A percentile compares a stretch with the other conserved stretches of the same genome.
phyloP scores from a whole-genome alignment of 345 rosid genomes.

The Aethionema arabicum region DNA sequence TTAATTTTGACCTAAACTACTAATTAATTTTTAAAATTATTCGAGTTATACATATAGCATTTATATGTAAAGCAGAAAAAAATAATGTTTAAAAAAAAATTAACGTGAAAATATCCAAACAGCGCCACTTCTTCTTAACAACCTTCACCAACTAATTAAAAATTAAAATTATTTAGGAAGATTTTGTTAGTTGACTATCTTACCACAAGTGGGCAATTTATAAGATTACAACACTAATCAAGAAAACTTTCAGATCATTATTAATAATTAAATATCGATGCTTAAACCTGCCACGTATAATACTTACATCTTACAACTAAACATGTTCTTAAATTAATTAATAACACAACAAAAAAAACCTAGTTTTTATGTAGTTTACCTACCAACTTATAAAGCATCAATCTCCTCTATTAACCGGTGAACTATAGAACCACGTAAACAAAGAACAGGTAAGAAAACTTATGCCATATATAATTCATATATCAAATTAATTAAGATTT shows the following conservation, averaged over 20 bases:
- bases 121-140: constrained; percentile 38
- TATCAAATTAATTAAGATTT: too few relatives aligned
- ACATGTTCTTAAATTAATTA: constrained; percentile 13
- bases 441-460: too few relatives aligned
- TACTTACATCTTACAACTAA: constrained; percentile 8
- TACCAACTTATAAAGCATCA: constrained; percentile 8
- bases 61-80: background rate
- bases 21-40: background rate
- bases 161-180: background rate
- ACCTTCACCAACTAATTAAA: constrained; percentile 36
- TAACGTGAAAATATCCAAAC: constrained; percentile 18
- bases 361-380: constrained; percentile 26
- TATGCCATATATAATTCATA: too few relatives aligned
- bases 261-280: constrained; percentile 10
- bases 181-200: constrained; percentile 17
- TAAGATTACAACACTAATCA: constrained; percentile 21
- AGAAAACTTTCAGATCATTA: background rate
- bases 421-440: background rate
- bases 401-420: background rate
- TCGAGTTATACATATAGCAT: background rate
- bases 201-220: constrained; percentile 5
- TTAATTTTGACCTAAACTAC: constrained; percentile 11
- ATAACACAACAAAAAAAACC: constrained; percentile 4
- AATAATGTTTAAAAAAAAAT: background rate
- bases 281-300: constrained; percentile 21